Conservation (phyloP, 768 basidiomycete species). For the Pulveroboletus frians region DNA sequence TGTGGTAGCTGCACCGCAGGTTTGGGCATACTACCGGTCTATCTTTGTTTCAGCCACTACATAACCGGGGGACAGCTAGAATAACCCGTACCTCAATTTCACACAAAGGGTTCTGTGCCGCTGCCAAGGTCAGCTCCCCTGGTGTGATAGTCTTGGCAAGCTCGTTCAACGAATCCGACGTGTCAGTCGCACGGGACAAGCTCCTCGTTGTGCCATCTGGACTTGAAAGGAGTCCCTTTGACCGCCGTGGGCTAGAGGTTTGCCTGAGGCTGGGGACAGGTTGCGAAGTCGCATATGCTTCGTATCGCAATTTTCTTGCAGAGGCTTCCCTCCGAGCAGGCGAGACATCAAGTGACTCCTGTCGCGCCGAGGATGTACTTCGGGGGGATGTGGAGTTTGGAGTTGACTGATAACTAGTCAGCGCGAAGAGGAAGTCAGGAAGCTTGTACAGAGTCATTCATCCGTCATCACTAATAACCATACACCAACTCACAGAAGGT, state of each 20-base stretch:
- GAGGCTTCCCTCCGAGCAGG: slow-evolving; percentile 28
- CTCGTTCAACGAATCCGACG: slow-evolving; percentile 21
- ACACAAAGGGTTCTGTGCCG: slow-evolving; percentile 14
- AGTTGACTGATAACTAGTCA: slow-evolving; percentile 35
- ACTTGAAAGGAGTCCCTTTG: slow-evolving; percentile 36
- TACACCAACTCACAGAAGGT: slow-evolving; percentile 45
- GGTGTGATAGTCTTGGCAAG: slow-evolving; percentile 28
- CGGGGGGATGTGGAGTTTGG: slow-evolving; percentile 3
- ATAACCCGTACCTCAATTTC: slow-evolving; percentile 16
- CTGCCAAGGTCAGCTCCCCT: slow-evolving; percentile 29
- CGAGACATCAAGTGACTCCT: slow-evolving; percentile 13
- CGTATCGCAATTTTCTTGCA: slow-evolving; percentile 57
- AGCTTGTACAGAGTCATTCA: slow-evolving; percentile 40
- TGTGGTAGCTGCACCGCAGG: background rate
- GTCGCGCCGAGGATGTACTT: slow-evolving; percentile 10
- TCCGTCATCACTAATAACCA: background rate
- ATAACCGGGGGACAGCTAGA: background rate
- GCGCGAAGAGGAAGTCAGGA: slow-evolving; percentile 59
- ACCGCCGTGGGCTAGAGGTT: slow-evolving; percentile 27
- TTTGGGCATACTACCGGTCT: slow-evolving; percentile 8
- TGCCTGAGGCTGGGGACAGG: slow-evolving; percentile 42
- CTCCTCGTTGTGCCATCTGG: slow-evolving; percentile 30
- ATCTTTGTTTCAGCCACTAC: slow-evolving; percentile 6
- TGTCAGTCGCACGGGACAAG: slow-evolving; percentile 25
- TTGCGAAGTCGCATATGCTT: slow-evolving; percentile 63